Percentiles rank a stretch among this genome's conserved stretches.
Evolutionary conservation across 192 early-diverging fungal species (phyloP).

Genomic region (Coemansia sp.): DNA sequence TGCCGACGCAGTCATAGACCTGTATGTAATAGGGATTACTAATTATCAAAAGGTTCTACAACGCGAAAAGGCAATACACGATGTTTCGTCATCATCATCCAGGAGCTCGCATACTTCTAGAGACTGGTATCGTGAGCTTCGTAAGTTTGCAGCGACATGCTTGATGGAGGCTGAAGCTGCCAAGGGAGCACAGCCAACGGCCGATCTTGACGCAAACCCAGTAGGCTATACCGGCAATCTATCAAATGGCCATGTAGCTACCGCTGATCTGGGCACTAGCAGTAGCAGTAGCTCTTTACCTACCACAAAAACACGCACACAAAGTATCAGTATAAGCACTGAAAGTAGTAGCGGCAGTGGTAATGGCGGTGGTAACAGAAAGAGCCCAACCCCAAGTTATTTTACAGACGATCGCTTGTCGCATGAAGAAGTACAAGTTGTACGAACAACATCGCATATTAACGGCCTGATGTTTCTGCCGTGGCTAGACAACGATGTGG

Average conservation of each 20-base stretch:
- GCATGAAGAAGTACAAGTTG: constrained; percentile 60
- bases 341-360: constrained; percentile 8
- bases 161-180: constrained; percentile 32
- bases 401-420: constrained; percentile 24
- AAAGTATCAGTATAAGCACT: background rate
- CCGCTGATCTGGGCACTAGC: background rate
- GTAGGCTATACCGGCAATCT: background rate
- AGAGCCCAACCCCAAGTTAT: background rate
- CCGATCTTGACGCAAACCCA: background rate
- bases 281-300: background rate
- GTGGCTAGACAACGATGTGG: constrained; percentile 66
- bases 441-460: constrained; percentile 68
- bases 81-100: background rate
- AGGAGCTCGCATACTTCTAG: background rate
- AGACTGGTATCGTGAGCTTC: constrained; percentile 38
- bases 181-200: constrained; percentile 13
- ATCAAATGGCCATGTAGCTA: background rate
- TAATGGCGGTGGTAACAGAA: constrained; percentile 11
- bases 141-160: constrained; percentile 20
- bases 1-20: constrained; percentile 14
- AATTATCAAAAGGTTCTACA: constrained; percentile 37
- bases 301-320: background rate
- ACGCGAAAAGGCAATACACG: constrained; percentile 12
- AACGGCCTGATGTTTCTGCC: constrained; percentile 74
- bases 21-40: constrained; percentile 31